Evolutionary conservation across 192 early-diverging fungal genomes (phyloP).

Genomic region (Podila minutissima): DNA sequence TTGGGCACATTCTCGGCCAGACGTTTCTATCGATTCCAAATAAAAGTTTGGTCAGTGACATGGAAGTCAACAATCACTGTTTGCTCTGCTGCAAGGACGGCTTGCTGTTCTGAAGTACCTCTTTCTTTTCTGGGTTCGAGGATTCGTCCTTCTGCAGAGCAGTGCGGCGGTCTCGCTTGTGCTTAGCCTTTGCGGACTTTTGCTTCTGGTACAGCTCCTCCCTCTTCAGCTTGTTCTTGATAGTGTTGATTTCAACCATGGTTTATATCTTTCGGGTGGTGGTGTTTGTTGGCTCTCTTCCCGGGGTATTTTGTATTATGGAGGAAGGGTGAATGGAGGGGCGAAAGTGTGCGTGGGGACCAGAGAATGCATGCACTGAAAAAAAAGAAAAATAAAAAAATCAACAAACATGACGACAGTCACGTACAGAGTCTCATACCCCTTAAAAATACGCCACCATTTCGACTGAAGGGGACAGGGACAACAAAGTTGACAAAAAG

Average conservation of each 20-base stretch:
- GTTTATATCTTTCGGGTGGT: not conserved
- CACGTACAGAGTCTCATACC: not conserved
- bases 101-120: conserved; percentile 39
- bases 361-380: not conserved
- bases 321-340: too few species aligned
- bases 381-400: not conserved
- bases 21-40: conserved; percentile 65
- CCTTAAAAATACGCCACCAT: conserved; percentile 4
- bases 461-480: not conserved
- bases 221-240: conserved; percentile 90
- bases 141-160: conserved; percentile 81
- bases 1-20: conserved; percentile 89
- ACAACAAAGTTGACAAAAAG: not conserved
- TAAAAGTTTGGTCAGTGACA: conserved; percentile 1
- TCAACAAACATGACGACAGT: conserved; percentile 1
- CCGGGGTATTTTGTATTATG: not conserved
- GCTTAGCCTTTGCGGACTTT: conserved; percentile 77
- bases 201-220: conserved; percentile 80
- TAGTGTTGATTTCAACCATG: conserved; percentile 61
- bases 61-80: not conserved
- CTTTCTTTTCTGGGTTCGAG: conserved; percentile 85
- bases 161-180: conserved; percentile 78
- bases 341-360: not conserved
- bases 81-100: not conserved
- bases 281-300: not conserved